phyloP scores from a whole-genome alignment of 495 filamentous ascomycete genomes.

The Jackrogersella minutella region DNA sequence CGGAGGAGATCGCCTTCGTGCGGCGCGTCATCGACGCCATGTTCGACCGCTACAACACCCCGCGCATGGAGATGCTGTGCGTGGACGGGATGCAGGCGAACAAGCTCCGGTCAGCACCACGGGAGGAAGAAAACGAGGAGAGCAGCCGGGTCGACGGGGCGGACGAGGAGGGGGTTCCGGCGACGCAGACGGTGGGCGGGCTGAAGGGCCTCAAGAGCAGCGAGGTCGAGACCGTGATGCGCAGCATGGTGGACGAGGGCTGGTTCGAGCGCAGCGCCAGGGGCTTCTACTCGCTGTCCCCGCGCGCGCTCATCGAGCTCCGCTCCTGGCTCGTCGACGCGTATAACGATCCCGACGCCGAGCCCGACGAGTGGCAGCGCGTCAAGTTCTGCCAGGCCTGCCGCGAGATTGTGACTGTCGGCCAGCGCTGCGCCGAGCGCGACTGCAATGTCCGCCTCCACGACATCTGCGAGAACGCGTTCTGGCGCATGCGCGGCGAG shows the following conservation, averaged over 20 bases:
- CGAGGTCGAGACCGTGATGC: constrained; percentile 77
- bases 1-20: constrained; percentile 90
- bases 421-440: constrained; percentile 77
- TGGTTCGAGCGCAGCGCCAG: constrained; percentile 80
- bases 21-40: constrained; percentile 90
- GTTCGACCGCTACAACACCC: constrained; percentile 86
- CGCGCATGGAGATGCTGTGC: constrained; percentile 78
- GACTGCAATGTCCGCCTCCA: constrained; percentile 78
- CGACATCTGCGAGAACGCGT: constrained; percentile 75
- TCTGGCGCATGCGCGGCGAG: constrained; percentile 68
- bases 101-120: constrained; percentile 61
- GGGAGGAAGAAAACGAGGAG: constrained; percentile 51
- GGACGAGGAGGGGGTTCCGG: constrained; percentile 2
- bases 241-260: constrained; percentile 74
- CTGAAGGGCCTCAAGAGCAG: constrained; percentile 71
- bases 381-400: constrained; percentile 92
- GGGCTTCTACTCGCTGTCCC: constrained; percentile 76
- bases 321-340: constrained; percentile 79
- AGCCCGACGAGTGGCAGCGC: constrained; percentile 64
- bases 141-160: constrained; percentile 54
- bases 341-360: constrained; percentile 77
- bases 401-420: constrained; percentile 87
- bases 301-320: constrained; percentile 85
- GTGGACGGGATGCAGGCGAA: constrained; percentile 79
- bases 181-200: constrained; percentile 18